phyloP scores from a whole-genome alignment of 257 asterid species.

The Ballota nigra region DNA sequence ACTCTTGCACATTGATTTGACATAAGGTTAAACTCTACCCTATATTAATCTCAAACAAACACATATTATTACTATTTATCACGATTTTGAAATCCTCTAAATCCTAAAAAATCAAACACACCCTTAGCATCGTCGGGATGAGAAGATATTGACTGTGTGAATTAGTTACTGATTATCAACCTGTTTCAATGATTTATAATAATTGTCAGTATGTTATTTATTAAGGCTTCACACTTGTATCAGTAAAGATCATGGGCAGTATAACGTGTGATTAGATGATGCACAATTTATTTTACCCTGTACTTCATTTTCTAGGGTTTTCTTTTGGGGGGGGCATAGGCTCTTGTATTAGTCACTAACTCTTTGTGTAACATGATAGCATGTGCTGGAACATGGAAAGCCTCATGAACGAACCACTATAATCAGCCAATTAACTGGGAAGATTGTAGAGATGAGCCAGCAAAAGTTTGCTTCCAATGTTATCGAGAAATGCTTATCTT shows the following conservation, averaged over 20 bases:
- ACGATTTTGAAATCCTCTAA: too few relatives aligned
- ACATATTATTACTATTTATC: too few relatives aligned
- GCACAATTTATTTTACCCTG: background rate
- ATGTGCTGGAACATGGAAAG: conserved; percentile 76
- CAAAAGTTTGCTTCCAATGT: conserved; percentile 91
- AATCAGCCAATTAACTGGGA: conserved; percentile 60
- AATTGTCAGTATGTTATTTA: background rate
- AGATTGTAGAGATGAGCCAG: conserved; percentile 83
- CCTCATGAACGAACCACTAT: conserved; percentile 64
- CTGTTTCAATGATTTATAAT: background rate
- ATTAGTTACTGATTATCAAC: too few relatives aligned
- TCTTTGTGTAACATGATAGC: conserved; percentile 39
- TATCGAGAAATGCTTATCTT: conserved; percentile 78
- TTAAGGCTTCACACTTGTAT: too few relatives aligned
- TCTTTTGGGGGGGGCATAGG: background rate
- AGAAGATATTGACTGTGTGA: too few relatives aligned
- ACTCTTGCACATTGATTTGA: too few relatives aligned
- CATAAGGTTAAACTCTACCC: too few relatives aligned
- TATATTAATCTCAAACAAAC: too few relatives aligned
- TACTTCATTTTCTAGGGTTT: background rate
- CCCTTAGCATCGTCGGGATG: too few relatives aligned
- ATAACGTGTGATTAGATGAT: too few relatives aligned
- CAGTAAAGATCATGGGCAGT: too few relatives aligned
- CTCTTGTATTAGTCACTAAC: background rate
- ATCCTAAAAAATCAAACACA: too few relatives aligned